Percentiles rank a stretch among this genome's conserved stretches.
These are phyloP conservation scores for Parietaria judaica DNA, from an alignment of 306 rosid genomes.

Conservation along the genomic window DNA sequence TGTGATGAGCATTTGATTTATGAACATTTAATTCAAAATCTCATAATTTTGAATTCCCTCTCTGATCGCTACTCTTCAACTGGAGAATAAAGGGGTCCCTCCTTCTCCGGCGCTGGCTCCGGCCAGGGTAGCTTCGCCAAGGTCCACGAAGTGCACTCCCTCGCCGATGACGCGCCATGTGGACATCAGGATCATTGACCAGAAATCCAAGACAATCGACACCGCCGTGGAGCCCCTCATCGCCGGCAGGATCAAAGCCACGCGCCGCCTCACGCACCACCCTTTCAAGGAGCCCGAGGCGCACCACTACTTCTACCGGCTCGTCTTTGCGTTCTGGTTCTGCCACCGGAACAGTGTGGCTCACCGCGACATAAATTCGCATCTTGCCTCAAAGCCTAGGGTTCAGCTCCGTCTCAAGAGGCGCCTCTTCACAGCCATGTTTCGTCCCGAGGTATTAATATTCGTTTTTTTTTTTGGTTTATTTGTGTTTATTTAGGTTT, in stretches of 20 bases:
- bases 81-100: constrained; percentile 39
- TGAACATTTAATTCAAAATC: too few relatives aligned
- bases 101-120: constrained; percentile 13
- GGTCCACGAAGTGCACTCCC: constrained; percentile 59
- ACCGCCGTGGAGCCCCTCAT: constrained; percentile 65
- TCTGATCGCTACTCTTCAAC: background rate
- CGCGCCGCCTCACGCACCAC: constrained; percentile 83
- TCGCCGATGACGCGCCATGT: constrained; percentile 29
- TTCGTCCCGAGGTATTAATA: too few relatives aligned
- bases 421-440: too few relatives aligned
- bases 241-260: constrained; percentile 62
- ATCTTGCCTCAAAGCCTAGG: too few relatives aligned
- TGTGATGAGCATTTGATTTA: too few relatives aligned
- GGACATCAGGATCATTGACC: constrained; percentile 71
- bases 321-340: constrained; percentile 59
- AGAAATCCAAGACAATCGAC: constrained; percentile 40
- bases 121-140: constrained; percentile 84
- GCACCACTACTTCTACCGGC: constrained; percentile 60
- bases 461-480: too few relatives aligned
- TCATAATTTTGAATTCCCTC: background rate
- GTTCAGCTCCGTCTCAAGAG: too few relatives aligned
- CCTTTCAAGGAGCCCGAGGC: constrained; percentile 46
- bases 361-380: constrained; percentile 56
- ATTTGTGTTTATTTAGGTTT: too few relatives aligned
- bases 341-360: constrained; percentile 76